phyloP scores from a whole-genome alignment of 108 stramenopile species.

The Epithemia pelagica region DNA sequence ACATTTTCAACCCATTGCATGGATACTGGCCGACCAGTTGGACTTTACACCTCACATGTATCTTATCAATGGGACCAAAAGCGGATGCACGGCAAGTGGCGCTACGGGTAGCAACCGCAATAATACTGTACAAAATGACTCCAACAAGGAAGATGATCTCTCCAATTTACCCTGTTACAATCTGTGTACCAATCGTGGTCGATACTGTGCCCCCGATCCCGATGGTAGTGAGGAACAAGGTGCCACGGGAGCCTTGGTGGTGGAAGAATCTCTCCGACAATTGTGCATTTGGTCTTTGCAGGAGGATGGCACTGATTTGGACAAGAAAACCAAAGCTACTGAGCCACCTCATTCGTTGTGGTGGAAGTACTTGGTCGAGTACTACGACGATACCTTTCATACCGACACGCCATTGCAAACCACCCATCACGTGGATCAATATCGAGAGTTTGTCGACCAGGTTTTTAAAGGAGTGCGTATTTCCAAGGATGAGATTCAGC shows the following conservation, averaged over 20 bases:
- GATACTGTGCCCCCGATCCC: conserved; percentile 90
- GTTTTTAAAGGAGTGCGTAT: neutral
- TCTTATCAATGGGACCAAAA: conserved; percentile 64
- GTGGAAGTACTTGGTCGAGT: neutral
- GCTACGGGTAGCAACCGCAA: neutral
- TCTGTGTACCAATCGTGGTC: conserved; percentile 89
- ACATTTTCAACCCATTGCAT: conserved; percentile 67
- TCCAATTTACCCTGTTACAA: conserved; percentile 52
- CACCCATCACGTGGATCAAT: neutral
- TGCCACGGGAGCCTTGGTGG: conserved; percentile 86
- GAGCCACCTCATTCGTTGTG: no score
- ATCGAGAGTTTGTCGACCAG: neutral
- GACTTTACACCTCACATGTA: conserved; percentile 41
- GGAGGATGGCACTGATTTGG: neutral
- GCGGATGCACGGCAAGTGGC: conserved; percentile 5
- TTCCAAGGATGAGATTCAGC: neutral
- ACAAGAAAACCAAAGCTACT: neutral
- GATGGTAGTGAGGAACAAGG: conserved; percentile 84
- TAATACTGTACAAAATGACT: neutral
- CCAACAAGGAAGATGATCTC: neutral
- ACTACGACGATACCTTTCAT: neutral
- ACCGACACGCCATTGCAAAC: neutral
- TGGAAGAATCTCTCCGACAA: conserved; percentile 80
- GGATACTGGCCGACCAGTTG: conserved; percentile 28
- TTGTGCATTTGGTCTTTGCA: conserved; percentile 74